Percentiles rank a stretch among this genome's conserved stretches.
phyloP scores from a whole-genome alignment of 371 early-diverging fungal species.

The Mortierella sp. region DNA sequence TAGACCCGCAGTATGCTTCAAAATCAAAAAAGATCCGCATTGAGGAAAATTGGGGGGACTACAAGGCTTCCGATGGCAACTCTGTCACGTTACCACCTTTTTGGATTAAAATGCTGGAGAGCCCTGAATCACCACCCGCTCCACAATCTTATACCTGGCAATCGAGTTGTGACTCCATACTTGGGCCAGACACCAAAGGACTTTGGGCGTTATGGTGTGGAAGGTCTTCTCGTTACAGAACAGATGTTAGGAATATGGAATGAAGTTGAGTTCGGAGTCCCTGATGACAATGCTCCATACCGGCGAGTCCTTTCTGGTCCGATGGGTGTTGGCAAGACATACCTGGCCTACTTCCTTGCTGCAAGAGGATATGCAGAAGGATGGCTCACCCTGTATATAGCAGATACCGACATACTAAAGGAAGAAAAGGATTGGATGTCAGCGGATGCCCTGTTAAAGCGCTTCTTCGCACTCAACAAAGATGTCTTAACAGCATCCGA shows the following conservation, averaged over 20 bases:
- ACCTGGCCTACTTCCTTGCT: conserved; percentile 37
- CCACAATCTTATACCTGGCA: conserved; percentile 16
- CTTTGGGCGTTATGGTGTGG: conserved; percentile 9
- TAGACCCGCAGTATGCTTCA: not conserved
- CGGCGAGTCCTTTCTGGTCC: conserved; percentile 29
- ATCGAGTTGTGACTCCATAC: conserved; percentile 13
- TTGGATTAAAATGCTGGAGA: conserved; percentile 14
- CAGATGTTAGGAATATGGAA: conserved; percentile 37
- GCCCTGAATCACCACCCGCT: conserved; percentile 12
- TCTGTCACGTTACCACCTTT: conserved; percentile 5
- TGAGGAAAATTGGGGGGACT: conserved; percentile 9
- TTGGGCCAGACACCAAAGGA: conserved; percentile 27
- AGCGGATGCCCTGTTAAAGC: not conserved
- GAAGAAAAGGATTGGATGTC: not conserved
- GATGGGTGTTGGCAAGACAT: conserved; percentile 44
- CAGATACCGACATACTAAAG: conserved; percentile 26
- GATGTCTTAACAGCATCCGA: conserved; percentile 32
- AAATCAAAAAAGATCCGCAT: conserved; percentile 14
- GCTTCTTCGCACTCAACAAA: conserved; percentile 38
- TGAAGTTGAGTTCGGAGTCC: conserved; percentile 6
- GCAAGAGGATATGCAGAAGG: conserved; percentile 24
- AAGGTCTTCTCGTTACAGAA: conserved; percentile 27
- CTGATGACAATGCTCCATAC: conserved; percentile 13
- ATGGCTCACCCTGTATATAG: conserved; percentile 38
- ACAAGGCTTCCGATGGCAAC: conserved; percentile 18